Percentiles rank a stretch among this genome's conserved stretches.
Conservation (phyloP, 306 rosid species). For the Cotoneaster glaucophyllus region DNA sequence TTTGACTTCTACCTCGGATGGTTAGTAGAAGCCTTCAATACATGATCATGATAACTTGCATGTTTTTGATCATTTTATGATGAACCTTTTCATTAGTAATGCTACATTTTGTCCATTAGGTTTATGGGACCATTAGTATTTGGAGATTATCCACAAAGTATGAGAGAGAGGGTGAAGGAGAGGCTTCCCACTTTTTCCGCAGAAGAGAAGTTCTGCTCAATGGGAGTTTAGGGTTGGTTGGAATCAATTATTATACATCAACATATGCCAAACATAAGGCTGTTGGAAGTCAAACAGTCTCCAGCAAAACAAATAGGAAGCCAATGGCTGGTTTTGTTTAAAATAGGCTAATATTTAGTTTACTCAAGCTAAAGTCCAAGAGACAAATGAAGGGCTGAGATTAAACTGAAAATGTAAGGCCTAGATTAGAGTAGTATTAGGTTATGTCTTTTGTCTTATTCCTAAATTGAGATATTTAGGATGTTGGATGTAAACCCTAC, state of each 20-base stretch:
- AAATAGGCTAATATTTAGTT: too few species aligned
- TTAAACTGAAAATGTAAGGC: too few species aligned
- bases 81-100: neutral
- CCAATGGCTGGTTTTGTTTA: too few species aligned
- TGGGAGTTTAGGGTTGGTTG: constrained; percentile 24
- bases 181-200: constrained; percentile 25
- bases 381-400: too few species aligned
- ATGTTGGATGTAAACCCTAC: too few species aligned
- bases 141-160: constrained; percentile 24
- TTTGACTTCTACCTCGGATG: constrained; percentile 28
- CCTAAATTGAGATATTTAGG: too few species aligned
- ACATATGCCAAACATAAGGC: constrained; percentile 2
- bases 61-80: neutral
- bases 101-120: constrained; percentile 5
- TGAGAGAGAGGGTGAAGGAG: constrained; percentile 12
- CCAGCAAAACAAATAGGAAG: too few species aligned
- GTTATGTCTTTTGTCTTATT: too few species aligned
- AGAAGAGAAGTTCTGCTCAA: constrained; percentile 5
- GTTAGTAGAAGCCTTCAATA: neutral
- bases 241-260: constrained; percentile 28
- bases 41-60: neutral
- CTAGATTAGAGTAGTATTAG: too few species aligned
- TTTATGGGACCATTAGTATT: constrained; percentile 10
- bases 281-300: too few species aligned
- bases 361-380: too few species aligned